A percentile compares a stretch with the other conserved stretches of the same genome.
Conservation (phyloP, 176 grass and related monocot genomes). For the Chrysopogon serrulatus region DNA sequence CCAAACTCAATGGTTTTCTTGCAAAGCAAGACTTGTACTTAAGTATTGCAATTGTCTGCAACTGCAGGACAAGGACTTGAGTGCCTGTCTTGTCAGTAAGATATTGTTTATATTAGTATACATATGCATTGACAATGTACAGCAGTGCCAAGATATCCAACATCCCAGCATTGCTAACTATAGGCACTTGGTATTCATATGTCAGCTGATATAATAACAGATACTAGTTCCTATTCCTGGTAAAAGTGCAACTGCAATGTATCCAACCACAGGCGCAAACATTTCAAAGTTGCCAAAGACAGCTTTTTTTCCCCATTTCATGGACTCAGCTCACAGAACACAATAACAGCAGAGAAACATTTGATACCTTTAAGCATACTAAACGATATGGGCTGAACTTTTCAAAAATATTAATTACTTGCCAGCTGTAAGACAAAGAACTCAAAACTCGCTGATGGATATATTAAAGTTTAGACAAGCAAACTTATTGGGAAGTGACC, state of each 20-base stretch:
- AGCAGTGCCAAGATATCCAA: background rate
- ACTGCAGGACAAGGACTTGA: background rate
- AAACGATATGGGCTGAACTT: background rate
- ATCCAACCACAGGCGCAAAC: background rate
- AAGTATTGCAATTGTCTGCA: background rate
- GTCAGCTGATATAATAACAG: background rate
- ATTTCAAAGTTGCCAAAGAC: background rate
- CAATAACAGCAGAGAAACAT: background rate
- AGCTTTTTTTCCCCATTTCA: background rate
- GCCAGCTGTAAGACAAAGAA: background rate
- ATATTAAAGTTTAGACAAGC: background rate
- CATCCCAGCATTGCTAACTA: background rate
- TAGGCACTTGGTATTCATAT: background rate
- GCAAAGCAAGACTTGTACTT: background rate
- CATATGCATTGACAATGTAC: background rate
- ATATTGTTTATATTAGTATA: background rate
- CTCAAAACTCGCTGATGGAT: background rate
- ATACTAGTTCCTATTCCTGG: background rate
- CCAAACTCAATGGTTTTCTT: background rate
- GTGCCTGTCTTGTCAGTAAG: background rate
- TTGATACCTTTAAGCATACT: conserved; percentile 2
- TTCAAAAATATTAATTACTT: background rate
- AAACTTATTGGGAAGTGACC: background rate
- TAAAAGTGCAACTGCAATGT: background rate
- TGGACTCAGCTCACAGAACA: background rate